A percentile compares a stretch with the other conserved stretches of the same genome.
These are phyloP conservation scores for Chaetomium strumarium DNA, from an alignment of 2,329 filamentous ascomycete species.

Conservation along the genomic window DNA sequence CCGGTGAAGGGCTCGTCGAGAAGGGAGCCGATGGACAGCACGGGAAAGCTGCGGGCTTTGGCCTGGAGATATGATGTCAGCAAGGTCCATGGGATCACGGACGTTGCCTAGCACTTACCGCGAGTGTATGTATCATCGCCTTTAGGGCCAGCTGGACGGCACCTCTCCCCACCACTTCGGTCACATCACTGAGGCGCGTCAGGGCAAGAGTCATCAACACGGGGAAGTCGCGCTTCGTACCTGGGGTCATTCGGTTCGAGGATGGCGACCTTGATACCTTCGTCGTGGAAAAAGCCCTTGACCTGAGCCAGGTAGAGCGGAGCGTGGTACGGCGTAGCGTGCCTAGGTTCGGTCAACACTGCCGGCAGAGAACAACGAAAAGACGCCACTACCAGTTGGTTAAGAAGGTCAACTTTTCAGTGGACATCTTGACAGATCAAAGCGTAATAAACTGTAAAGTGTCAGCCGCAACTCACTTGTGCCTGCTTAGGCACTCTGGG, in stretches of 20 bases:
- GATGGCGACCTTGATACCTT: constrained; percentile 71
- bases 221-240: constrained; percentile 33
- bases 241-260: constrained; percentile 75
- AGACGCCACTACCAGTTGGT: constrained; percentile 63
- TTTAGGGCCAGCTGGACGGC: constrained; percentile 78
- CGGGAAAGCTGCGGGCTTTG: constrained; percentile 68
- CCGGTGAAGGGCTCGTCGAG: constrained; percentile 77
- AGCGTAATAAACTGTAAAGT: constrained; percentile 36
- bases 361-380: background rate
- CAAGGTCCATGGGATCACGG: background rate
- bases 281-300: constrained; percentile 68
- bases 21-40: constrained; percentile 66
- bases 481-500: constrained; percentile 21
- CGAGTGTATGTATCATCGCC: constrained; percentile 77
- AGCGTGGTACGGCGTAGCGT: constrained; percentile 75
- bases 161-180: constrained; percentile 70
- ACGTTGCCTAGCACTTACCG: constrained; percentile 37
- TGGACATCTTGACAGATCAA: constrained; percentile 59
- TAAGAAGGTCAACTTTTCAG: constrained; percentile 79
- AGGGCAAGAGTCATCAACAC: background rate
- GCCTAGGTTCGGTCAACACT: constrained; percentile 43
- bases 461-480: constrained; percentile 38
- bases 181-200: constrained; percentile 58
- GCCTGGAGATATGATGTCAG: constrained; percentile 40
- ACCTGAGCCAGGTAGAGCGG: constrained; percentile 71